phyloP scores from a whole-genome alignment of 2,329 filamentous ascomycete genomes.

The Aplosporella prunicola region DNA sequence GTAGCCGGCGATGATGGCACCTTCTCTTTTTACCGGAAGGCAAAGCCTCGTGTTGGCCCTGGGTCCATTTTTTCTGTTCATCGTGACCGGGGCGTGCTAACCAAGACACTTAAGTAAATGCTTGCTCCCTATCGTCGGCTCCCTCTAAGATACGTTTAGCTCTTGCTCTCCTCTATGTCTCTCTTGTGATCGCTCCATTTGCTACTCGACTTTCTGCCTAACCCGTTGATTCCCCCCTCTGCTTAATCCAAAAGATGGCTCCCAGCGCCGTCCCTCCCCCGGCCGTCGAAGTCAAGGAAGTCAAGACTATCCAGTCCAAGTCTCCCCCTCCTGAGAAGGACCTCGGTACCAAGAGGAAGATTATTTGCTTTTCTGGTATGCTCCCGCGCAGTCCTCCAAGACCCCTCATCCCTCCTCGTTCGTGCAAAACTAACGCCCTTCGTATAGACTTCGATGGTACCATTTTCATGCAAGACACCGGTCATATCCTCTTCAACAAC shows the following conservation, averaged over 20 bases:
- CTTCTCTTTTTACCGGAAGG: too few relatives aligned
- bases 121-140: too few relatives aligned
- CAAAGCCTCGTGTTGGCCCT: too few relatives aligned
- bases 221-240: too few relatives aligned
- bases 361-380: slow-evolving; percentile 50
- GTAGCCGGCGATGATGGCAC: too few relatives aligned
- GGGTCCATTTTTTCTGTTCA: too few relatives aligned
- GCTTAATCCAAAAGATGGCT: slow-evolving; percentile 24
- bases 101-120: too few relatives aligned
- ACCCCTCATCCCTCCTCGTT: background rate
- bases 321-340: slow-evolving; percentile 16
- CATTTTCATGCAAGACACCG: slow-evolving; percentile 59
- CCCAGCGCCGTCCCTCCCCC: slow-evolving; percentile 22
- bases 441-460: slow-evolving; percentile 58
- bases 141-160: too few relatives aligned
- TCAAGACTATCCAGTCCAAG: slow-evolving; percentile 14
- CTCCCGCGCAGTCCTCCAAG: slow-evolving; percentile 5
- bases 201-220: too few relatives aligned
- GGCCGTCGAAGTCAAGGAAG: slow-evolving; percentile 17
- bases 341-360: slow-evolving; percentile 43
- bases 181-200: too few relatives aligned
- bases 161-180: too few relatives aligned
- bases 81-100: too few relatives aligned
- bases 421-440: slow-evolving; percentile 3
- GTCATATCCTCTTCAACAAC: slow-evolving; percentile 58